Base-by-base conservation (phyloP, 352 stramenopile species). In the Aphanomyces astaci region DNA sequence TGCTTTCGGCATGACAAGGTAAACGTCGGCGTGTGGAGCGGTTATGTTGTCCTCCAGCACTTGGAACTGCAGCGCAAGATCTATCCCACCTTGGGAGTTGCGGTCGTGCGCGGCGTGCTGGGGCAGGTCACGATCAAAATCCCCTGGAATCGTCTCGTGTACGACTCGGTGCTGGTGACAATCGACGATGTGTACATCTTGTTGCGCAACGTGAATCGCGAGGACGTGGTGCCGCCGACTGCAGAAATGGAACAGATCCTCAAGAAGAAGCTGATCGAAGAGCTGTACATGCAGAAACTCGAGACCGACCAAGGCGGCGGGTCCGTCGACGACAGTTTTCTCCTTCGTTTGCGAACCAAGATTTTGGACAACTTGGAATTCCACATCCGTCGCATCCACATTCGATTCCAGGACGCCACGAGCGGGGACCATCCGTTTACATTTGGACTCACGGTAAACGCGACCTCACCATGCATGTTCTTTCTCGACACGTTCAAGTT, bases 1-100 rank as follows among this genome's bases (percentile, higher is more conserved):
- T 94, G 87, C 81, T 95, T 95, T 73, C 91, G 84, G 72, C 87
- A 77, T 66, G 84, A 95, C 76, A 94, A 94, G 65, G 92, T 95
- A 66, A 93, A 89, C 73, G 79, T 95, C 43, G 84, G 76, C 17
- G 86, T 95, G 51, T 95, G 87, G 87, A 91, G 80, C 15, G 87
- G 87, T 32, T 90, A 93, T 66, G 83, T 95, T 25, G 85, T 93
- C 68, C 80, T 95, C 63, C 83, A 78, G 54, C 76, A 88, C 63
- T 73, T 94, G 25, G 86, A 94, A 76, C 73, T 95, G 39, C 89
- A 90, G 70, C 77, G 83, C 28, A 84, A 94, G 51, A 76, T 89
- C 56, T 66, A 93, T 49, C 81, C 75, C 31, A 75, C 86, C 10
- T 78, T 95, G 30, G 53, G 32, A 2, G 57, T 70, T 19, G 32